These are phyloP conservation scores for Podaxis rugospora DNA, from an alignment of 768 basidiomycete genomes.

Conservation along the genomic window DNA sequence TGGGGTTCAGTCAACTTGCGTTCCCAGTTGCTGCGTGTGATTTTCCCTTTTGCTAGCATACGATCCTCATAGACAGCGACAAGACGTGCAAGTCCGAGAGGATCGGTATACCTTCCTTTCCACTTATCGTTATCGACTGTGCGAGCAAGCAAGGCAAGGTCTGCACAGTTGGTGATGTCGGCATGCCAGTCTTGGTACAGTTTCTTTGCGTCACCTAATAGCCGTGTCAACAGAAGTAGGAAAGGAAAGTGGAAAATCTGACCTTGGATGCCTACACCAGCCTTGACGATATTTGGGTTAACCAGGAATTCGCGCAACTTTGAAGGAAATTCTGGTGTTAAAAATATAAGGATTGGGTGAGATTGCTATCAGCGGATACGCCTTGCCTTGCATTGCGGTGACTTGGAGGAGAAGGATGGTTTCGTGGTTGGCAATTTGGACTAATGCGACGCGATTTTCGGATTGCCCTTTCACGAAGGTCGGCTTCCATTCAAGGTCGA, in stretches of 20 bases:
- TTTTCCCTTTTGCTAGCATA: constrained; percentile 51
- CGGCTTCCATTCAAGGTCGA: constrained; percentile 83
- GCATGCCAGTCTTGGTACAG: constrained; percentile 45
- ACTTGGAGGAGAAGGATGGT: constrained; percentile 64
- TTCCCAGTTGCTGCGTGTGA: constrained; percentile 74
- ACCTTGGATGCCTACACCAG: constrained; percentile 76
- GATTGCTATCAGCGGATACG: background rate
- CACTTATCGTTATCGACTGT: constrained; percentile 67
- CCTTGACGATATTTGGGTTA: constrained; percentile 53
- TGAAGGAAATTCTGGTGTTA: constrained; percentile 43
- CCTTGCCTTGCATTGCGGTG: constrained; percentile 49
- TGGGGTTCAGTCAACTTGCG: constrained; percentile 36
- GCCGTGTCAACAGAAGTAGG: constrained; percentile 4
- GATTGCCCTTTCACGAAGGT: constrained; percentile 43
- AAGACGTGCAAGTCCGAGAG: constrained; percentile 62
- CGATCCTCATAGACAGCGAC: constrained; percentile 56
- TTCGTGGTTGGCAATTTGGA: constrained; percentile 61
- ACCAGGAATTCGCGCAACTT: constrained; percentile 49
- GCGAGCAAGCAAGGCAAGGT: constrained; percentile 65
- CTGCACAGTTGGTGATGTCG: constrained; percentile 52
- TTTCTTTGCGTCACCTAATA: constrained; percentile 64
- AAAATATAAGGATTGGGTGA: background rate
- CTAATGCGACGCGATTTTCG: constrained; percentile 67
- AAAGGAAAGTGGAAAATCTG: constrained; percentile 17
- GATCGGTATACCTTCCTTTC: constrained; percentile 62